phyloP scores from a whole-genome alignment of 805 yeast species.

The Candida taoyuanica region DNA sequence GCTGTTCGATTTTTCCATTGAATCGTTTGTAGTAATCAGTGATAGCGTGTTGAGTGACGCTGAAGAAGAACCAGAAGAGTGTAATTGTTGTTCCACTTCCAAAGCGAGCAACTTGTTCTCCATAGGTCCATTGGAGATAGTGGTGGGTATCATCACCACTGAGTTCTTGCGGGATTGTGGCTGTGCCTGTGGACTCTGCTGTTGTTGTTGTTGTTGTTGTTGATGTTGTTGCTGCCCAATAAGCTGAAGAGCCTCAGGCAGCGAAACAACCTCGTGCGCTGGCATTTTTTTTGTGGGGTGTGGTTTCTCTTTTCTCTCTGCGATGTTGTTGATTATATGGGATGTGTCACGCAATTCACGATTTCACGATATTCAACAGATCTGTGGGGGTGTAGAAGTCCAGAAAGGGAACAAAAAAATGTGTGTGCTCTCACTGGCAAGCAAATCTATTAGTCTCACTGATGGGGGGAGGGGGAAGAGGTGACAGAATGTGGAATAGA shows the following conservation, averaged over 20 bases:
- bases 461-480: no score
- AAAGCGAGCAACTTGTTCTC: constrained; percentile 12
- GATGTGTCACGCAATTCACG: not conserved
- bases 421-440: no score
- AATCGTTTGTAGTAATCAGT: constrained; percentile 7
- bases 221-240: no score
- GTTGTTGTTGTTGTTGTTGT: no score
- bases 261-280: constrained; percentile 5
- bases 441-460: no score
- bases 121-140: constrained; percentile 1
- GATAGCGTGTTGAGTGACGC: constrained; percentile 7
- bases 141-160: not conserved
- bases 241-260: no score
- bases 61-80: constrained; percentile 5
- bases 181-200: no score
- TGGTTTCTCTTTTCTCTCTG: not conserved
- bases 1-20: constrained; percentile 2
- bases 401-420: no score
- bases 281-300: constrained; percentile 2
- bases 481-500: no score
- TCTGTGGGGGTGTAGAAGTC: no score
- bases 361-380: no score
- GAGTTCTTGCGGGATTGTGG: not conserved
- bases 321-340: not conserved
- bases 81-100: constrained; percentile 1